Percentiles rank a stretch among this genome's conserved stretches.
phyloP scores from a whole-genome alignment of 2,329 filamentous ascomycete species.

The Hypoxylon sp. region DNA sequence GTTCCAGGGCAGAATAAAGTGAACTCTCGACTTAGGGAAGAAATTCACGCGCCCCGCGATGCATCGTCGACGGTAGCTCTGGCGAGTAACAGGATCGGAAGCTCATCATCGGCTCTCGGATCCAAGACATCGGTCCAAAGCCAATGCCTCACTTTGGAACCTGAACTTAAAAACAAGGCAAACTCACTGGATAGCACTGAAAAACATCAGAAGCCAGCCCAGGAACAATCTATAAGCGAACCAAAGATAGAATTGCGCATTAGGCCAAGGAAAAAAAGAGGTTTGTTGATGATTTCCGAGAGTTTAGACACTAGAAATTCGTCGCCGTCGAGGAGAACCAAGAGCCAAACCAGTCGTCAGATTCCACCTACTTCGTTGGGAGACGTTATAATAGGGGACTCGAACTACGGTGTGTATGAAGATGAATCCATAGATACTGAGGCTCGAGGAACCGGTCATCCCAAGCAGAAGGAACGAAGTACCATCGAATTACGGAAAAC shows the following conservation, averaged over 20 bases:
- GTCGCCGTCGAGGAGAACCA: slow-evolving; percentile 14
- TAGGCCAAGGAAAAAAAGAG: slow-evolving; percentile 63
- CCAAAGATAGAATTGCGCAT: slow-evolving; percentile 64
- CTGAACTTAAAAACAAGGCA: not conserved
- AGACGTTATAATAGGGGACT: slow-evolving; percentile 1
- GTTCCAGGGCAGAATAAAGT: not conserved
- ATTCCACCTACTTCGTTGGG: not conserved
- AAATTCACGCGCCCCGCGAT: not conserved
- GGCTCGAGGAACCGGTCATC: not conserved
- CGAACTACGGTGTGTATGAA: not conserved
- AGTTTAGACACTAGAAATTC: slow-evolving; percentile 42
- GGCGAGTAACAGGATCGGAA: not conserved
- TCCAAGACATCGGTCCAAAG: slow-evolving; percentile 2
- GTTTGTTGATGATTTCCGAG: slow-evolving; percentile 64
- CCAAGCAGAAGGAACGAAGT: slow-evolving; percentile 7
- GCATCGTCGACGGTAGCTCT: not conserved
- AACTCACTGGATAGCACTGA: slow-evolving; percentile 23
- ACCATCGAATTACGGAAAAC: not conserved
- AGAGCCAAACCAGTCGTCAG: slow-evolving; percentile 2
- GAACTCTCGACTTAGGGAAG: not conserved
- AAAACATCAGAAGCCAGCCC: not conserved
- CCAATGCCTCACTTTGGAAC: not conserved
- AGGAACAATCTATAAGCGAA: slow-evolving; percentile 41
- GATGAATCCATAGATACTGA: slow-evolving; percentile 3
- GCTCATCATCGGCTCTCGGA: not conserved